Evolutionary conservation across 148 eudicot species (phyloP).

Genomic region (Mesembryanthemum crystallinum): DNA sequence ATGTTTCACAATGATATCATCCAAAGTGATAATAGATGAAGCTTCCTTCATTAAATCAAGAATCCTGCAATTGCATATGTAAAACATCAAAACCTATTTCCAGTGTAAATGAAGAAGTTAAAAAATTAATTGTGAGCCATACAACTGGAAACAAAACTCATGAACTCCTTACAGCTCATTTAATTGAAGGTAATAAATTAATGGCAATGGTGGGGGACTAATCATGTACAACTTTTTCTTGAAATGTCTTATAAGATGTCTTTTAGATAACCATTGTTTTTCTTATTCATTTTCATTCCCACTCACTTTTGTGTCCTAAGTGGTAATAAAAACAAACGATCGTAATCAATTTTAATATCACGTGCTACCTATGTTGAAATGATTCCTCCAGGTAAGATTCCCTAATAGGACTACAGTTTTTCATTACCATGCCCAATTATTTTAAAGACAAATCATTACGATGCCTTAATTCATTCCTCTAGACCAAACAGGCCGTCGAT

Average conservation of each 20-base stretch:
- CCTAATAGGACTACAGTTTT: not conserved
- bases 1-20: conserved; percentile 45
- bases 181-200: not conserved
- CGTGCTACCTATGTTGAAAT: not conserved
- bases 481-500: not conserved
- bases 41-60: conserved; percentile 56
- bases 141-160: not conserved
- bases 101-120: not conserved
- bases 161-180: not conserved
- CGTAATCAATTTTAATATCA: not conserved
- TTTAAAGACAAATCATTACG: too few relatives aligned
- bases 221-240: not conserved
- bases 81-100: not conserved
- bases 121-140: not conserved
- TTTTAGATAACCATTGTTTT: not conserved
- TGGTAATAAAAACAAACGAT: not conserved
- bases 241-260: not conserved
- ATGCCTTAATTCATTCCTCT: not conserved
- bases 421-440: too few relatives aligned
- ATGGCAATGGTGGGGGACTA: not conserved
- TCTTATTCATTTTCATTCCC: not conserved
- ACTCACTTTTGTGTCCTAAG: not conserved
- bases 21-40: conserved; percentile 54
- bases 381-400: not conserved
- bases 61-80: conserved; percentile 46